Evolutionary conservation across 1,284 basidiomycete species (phyloP), one percentile per base, ranked within the genome.

Genomic region (Porodaedalea pini): DNA sequence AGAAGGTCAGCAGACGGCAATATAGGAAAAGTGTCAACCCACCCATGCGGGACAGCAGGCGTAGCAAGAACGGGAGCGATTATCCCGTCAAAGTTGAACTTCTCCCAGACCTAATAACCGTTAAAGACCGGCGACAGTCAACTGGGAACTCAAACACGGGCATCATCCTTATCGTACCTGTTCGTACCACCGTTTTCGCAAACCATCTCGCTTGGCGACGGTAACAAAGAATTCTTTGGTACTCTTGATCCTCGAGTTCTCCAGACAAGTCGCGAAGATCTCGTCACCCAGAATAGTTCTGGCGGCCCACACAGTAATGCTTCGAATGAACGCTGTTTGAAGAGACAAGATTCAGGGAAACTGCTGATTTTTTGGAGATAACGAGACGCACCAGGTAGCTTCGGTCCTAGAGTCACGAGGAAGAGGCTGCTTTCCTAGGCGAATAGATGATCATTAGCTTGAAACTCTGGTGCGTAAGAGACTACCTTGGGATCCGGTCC

Each of bases 21-120:
- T 19, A 54, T 54, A 47, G 47, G 34, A 25, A 13, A 36, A 8
- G 6, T 4, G 37, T 21, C 21, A 49, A 56, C 77, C 63, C 64
- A 86, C 86, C 81, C 85, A 62, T 92, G 86, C 11, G 86, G 84
- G 3, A 91, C 64, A 54, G 84, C 85, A 3, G 90, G 91, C 15
- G 86, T 62, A 1, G 89, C 82, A 64, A 87, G 85, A 1, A 85
- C 81, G 4, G 90, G 90, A 8, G 83, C 84, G 34, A 94, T 82
- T 54, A 94, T 81, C 0, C 82, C 86, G 67, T 95, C 92, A 23
- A 93, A 79, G 0, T 70, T 67, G 56, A 85, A 66, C 56, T 81
- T 75, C 25, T 84, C 75, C 92, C 92, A 94, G 4, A 92, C 80
- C 82, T 88, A 50, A 37, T 47, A n/a, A 17, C 45, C 45, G 45